phyloP scores from a whole-genome alignment of 176 grass and related monocot species.

The Stipa capillata region DNA sequence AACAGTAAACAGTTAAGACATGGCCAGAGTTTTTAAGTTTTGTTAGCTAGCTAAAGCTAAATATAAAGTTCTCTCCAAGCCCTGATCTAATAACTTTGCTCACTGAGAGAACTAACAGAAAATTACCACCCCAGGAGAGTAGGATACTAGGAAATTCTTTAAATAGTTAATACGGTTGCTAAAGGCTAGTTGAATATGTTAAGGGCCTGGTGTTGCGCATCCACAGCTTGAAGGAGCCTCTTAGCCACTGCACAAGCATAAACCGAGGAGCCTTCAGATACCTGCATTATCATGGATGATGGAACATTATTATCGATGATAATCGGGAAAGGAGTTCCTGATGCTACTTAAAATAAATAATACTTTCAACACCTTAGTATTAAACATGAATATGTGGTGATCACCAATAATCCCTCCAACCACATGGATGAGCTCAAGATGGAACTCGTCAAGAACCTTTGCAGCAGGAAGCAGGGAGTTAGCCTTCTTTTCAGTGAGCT shows the following conservation, averaged over 20 bases:
- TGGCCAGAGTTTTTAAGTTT: neutral
- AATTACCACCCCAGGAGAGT: neutral
- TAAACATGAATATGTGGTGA: slow-evolving; percentile 76
- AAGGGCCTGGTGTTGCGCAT: slow-evolving; percentile 23
- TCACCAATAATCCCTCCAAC: slow-evolving; percentile 52
- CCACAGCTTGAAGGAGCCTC: slow-evolving; percentile 58
- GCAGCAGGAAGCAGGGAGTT: slow-evolving; percentile 56
- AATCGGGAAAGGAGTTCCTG: neutral
- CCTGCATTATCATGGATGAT: slow-evolving; percentile 24
- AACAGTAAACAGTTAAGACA: neutral
- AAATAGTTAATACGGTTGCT: neutral
- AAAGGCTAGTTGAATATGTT: neutral
- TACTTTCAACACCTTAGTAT: slow-evolving; percentile 46
- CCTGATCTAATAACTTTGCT: neutral
- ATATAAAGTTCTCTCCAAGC: neutral
- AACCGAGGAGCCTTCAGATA: slow-evolving; percentile 50
- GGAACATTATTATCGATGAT: neutral
- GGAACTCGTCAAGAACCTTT: slow-evolving; percentile 58
- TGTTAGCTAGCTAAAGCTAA: slow-evolving; percentile 9
- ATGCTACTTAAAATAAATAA: neutral
- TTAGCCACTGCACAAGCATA: slow-evolving; percentile 51
- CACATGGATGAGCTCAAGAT: slow-evolving; percentile 51
- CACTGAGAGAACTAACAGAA: neutral
- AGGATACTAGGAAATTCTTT: neutral
- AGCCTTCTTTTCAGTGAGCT: slow-evolving; percentile 61